Evolutionary conservation across 2,329 filamentous ascomycete genomes (phyloP).

Genomic region (Periconia sp.): DNA sequence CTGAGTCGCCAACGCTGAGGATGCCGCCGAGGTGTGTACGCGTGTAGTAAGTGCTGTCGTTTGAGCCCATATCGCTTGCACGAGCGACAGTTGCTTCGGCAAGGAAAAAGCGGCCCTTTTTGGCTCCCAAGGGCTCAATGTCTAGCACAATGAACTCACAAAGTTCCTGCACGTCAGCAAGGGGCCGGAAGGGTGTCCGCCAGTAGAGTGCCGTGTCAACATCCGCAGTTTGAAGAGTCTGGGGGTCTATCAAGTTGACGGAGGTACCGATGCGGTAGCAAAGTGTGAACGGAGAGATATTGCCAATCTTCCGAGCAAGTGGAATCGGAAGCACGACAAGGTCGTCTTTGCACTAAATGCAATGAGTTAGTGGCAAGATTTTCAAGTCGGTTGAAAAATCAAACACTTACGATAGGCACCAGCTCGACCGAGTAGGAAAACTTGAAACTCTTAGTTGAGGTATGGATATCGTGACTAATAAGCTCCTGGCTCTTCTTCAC

Average conservation of each 20-base stretch:
- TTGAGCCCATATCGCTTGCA: constrained; percentile 81
- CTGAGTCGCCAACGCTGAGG: constrained; percentile 85
- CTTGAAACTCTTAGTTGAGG: constrained; percentile 88
- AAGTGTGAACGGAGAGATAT: constrained; percentile 82
- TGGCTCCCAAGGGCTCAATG: constrained; percentile 75
- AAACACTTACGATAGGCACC: constrained; percentile 66
- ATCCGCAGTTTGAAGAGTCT: constrained; percentile 88
- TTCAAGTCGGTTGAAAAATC: not conserved
- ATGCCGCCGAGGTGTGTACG: constrained; percentile 87
- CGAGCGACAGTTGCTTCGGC: constrained; percentile 87
- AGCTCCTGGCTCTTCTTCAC: constrained; percentile 87
- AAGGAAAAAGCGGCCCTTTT: constrained; percentile 79
- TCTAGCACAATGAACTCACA: constrained; percentile 95
- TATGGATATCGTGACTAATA: constrained; percentile 92
- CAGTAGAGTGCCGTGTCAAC: constrained; percentile 83
- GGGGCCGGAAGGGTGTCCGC: constrained; percentile 80
- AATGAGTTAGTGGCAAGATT: constrained; percentile 4
- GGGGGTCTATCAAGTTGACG: constrained; percentile 85
- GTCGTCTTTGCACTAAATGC: constrained; percentile 78
- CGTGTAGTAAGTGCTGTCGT: constrained; percentile 85
- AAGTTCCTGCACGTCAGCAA: constrained; percentile 82
- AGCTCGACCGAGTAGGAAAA: constrained; percentile 89
- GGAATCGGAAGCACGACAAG: constrained; percentile 90
- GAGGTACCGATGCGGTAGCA: constrained; percentile 89
- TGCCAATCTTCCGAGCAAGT: constrained; percentile 82